Percentiles rank a stretch among this genome's conserved stretches.
phyloP scores from a whole-genome alignment of 2,329 filamentous ascomycete genomes.

The Calonectria pteridis region DNA sequence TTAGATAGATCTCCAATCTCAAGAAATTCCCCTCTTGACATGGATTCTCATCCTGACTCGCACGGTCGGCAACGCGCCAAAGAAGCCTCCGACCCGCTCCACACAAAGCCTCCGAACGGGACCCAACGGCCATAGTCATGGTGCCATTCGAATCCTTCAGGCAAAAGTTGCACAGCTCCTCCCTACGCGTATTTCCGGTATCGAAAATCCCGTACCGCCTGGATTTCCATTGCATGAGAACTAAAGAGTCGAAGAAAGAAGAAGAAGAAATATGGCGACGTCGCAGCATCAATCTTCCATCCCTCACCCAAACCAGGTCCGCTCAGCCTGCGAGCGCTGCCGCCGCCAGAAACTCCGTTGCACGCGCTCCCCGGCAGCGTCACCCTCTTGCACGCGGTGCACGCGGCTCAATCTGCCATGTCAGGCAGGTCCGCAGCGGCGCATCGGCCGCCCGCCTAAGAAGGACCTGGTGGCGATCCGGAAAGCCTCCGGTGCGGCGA shows the following conservation, averaged over 20 bases:
- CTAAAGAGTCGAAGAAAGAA: background rate
- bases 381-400: constrained; percentile 45
- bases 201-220: background rate
- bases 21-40: background rate
- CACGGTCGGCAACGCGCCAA: background rate
- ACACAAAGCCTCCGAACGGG: constrained; percentile 36
- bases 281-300: background rate
- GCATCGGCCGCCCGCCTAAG: constrained; percentile 47
- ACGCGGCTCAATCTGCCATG: constrained; percentile 45
- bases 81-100: constrained; percentile 37
- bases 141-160: background rate
- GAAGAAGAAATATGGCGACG: constrained; percentile 25
- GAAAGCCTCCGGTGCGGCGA: constrained; percentile 18
- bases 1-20: background rate
- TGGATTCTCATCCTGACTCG: background rate
- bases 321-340: constrained; percentile 50
- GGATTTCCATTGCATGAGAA: background rate
- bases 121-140: background rate
- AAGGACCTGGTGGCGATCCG: constrained; percentile 30
- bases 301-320: constrained; percentile 49
- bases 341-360: constrained; percentile 50
- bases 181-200: background rate
- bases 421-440: constrained; percentile 46
- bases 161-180: background rate
- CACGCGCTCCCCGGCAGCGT: constrained; percentile 38